Evolutionary conservation across 768 basidiomycete genomes (phyloP), one percentile per base, ranked within the genome.

Genomic region (Thelephora ganbajun): DNA sequence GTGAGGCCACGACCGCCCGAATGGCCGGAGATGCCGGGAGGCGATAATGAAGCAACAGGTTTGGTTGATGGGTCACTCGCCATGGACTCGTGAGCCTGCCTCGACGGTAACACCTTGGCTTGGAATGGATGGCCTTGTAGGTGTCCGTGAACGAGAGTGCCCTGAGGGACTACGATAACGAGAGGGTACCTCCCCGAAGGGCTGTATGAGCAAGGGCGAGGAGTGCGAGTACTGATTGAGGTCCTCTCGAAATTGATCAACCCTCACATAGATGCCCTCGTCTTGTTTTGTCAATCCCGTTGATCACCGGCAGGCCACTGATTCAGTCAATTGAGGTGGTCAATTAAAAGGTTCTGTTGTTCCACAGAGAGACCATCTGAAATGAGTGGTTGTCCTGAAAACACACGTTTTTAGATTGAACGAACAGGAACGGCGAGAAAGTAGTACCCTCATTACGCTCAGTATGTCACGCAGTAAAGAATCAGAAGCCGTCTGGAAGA

Each of bases 261-360:
- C 67, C 11, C 83, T 73, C 14, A 74, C 77, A 37, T 75, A 67
- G 6, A 91, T 75, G 7, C 74, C 76, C 71, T 71, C 35, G 89
- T 63, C 57, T 89, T 86, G 3, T 73, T 69, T 51, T 86, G 86
- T 20, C 88, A 78, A 61, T 88, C 84, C 42, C 72, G 70, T 0
- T 87, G 84, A 59, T 91, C 88, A 33, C 79, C 73, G 48, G 72
- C 79, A 13, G 90, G 65, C 88, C 88, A 91, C 30, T 76, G 72
- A 52, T 90, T 91, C 30, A 90, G 65, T 1, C 70, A 73, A 43
- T 73, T 58, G 75, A 91, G 80, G 54, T 91, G 89, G 46, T 81
- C 67, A 75, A 85, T 85, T 44, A 87, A 65, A 58, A 84, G 83
- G 35, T 83, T 72, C 53, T 85, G 84, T 56, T 89, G 84, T 43